Conservation (phyloP, 805 yeast genomes). For the Lachancea nothofagi region DNA sequence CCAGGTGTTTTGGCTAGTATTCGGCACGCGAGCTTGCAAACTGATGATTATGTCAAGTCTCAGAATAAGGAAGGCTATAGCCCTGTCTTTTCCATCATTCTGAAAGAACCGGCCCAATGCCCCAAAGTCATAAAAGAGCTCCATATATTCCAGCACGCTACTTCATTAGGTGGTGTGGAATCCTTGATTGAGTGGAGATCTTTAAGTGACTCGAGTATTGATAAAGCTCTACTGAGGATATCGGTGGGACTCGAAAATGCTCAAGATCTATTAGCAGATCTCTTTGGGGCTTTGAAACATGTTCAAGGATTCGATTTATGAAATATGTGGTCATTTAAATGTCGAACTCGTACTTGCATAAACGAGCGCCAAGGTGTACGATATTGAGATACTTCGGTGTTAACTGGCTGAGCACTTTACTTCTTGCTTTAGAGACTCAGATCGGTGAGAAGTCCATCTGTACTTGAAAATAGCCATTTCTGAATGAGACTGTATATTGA, state of each 20-base stretch:
- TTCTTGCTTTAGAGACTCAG: no score
- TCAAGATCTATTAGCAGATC: slow-evolving; percentile 70
- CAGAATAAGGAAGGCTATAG: slow-evolving; percentile 62
- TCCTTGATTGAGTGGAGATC: slow-evolving; percentile 89
- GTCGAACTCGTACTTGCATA: no score
- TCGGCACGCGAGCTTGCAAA: slow-evolving; percentile 73
- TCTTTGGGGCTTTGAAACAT: slow-evolving; percentile 54
- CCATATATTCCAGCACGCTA: slow-evolving; percentile 79
- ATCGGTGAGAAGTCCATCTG: no score
- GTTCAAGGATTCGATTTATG: no score
- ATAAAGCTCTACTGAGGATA: slow-evolving; percentile 58
- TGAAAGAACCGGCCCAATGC: slow-evolving; percentile 50
- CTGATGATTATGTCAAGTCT: slow-evolving; percentile 55
- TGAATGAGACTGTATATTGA: no score
- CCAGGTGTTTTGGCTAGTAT: slow-evolving; percentile 45
- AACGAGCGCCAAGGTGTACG: no score
- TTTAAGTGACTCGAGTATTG: slow-evolving; percentile 54
- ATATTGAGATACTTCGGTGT: no score
- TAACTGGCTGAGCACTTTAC: no score
- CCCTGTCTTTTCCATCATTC: slow-evolving; percentile 73
- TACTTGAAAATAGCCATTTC: no score
- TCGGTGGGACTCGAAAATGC: slow-evolving; percentile 77
- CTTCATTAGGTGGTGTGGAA: slow-evolving; percentile 90
- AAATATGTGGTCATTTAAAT: no score
- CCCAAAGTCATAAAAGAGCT: slow-evolving; percentile 57